Base-by-base conservation (phyloP, 495 filamentous ascomycete genomes). In the Hypoxylon cercidicola region DNA sequence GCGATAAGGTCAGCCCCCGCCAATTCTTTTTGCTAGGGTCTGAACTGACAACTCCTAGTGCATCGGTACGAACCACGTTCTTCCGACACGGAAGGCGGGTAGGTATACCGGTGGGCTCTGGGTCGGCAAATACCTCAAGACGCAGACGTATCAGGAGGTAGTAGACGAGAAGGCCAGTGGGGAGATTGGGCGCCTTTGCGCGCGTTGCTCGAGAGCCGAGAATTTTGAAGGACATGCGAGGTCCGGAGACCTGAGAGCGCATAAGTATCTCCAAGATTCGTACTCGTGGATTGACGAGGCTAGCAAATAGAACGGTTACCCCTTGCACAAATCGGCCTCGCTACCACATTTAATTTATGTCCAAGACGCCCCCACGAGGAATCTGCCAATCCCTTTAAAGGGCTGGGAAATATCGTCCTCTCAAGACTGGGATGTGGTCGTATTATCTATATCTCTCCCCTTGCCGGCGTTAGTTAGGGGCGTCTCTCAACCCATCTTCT, bases 51-150 rank as follows among this genome's bases (percentile, higher is more conserved):
- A 13, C 2, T 30, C 3, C 0, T n/a, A 76, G 74, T 78, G 76
- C 40, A 85, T 85, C 52, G 82, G 81, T 4, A 85, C 82, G 1
- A 84, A 85, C 62, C 82, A 84, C 60, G 82, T 85, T 6, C 73
- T 85, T 2, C 82, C 82, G 0, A 85, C 82, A 0, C 71, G 75
- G 5, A 79, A 78, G 34, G 81, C 80, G 2, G 79, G 80, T 0
- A 63, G 75, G 8, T 84, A 81, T 57, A 84, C 81, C 0, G 81
- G 81, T 4, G 82, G 82, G 1, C 69, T 84, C 13, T 84, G 82
- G 82, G 80, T 83, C 8, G 82, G 83, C 12, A 85, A 84, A 55
- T 85, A 74, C 61, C 66, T 84, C 13, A 72, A 75, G 46, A 85
- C 81, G 0, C 76, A 80, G 18, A 84, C 82, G 3, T 85, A 84